Evolutionary conservation across 306 rosid genomes (phyloP).

Genomic region (Trifolium pratense): DNA sequence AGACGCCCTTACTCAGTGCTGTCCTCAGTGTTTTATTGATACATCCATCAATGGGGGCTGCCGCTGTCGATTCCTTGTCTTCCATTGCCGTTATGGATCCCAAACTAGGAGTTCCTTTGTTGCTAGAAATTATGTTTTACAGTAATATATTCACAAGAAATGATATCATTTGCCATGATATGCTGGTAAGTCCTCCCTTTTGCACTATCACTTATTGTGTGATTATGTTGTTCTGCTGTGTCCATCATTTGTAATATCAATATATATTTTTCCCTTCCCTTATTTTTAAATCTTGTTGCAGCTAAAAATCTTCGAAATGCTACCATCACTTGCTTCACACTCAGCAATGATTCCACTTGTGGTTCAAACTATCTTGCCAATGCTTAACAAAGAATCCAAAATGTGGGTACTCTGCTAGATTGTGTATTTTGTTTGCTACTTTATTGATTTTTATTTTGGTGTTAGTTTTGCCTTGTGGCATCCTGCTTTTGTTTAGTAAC

Average conservation of each 20-base stretch:
- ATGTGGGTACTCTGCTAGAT: conserved; percentile 58
- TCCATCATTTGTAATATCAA: conserved; percentile 22
- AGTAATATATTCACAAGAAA: conserved; percentile 72
- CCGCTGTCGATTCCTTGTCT: conserved; percentile 71
- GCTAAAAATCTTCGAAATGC: conserved; percentile 77
- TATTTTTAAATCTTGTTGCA: conserved; percentile 52
- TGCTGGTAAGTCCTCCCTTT: conserved; percentile 67
- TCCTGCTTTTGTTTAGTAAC: conserved; percentile 30
- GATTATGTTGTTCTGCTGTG: conserved; percentile 33
- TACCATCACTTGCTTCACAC: conserved; percentile 91
- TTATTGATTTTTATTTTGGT: background rate
- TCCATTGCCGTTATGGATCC: conserved; percentile 81
- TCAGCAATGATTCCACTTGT: conserved; percentile 85
- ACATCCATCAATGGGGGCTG: conserved; percentile 63
- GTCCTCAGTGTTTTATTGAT: conserved; percentile 71
- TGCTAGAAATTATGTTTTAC: conserved; percentile 78
- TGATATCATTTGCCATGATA: conserved; percentile 56
- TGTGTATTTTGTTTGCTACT: conserved; percentile 34
- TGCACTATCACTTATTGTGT: conserved; percentile 28
- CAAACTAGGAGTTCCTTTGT: conserved; percentile 77
- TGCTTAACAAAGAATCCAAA: conserved; percentile 81
- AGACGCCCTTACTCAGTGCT: conserved; percentile 75
- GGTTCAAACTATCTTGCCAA: conserved; percentile 85
- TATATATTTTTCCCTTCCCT: conserved; percentile 33
- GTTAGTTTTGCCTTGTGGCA: conserved; percentile 30